These are phyloP conservation scores for Cercospora berteroae DNA, from an alignment of 2,329 filamentous ascomycete genomes.

Conservation along the genomic window DNA sequence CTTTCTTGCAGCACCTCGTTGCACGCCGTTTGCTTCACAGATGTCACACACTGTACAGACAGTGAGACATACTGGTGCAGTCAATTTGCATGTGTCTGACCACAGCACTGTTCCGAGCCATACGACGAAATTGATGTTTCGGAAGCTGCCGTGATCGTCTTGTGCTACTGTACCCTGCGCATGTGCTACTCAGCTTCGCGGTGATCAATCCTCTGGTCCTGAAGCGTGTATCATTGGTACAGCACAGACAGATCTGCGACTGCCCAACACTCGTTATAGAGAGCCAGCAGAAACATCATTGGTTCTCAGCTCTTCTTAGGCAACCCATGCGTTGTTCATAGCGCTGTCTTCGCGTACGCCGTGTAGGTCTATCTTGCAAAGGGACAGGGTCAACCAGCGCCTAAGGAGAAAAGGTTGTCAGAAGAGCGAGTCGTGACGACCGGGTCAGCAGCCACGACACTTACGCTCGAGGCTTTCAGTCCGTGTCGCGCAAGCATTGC, in stretches of 20 bases:
- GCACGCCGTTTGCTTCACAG: background rate
- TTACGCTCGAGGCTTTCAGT: background rate
- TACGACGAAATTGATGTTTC: background rate
- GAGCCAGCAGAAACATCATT: background rate
- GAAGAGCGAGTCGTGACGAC: background rate
- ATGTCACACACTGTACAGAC: background rate
- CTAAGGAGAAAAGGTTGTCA: background rate
- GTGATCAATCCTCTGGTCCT: background rate
- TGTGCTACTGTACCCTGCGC: background rate
- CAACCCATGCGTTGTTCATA: background rate
- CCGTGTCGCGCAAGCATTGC: background rate
- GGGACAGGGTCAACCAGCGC: background rate
- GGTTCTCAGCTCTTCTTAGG: background rate
- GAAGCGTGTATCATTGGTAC: background rate
- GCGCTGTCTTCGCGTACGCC: background rate
- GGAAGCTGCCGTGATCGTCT: background rate
- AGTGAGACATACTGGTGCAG: background rate
- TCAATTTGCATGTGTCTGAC: background rate
- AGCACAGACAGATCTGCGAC: background rate
- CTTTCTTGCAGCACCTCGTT: background rate
- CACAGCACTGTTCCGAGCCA: background rate
- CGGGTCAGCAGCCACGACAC: background rate
- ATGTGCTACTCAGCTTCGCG: background rate
- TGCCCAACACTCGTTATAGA: background rate
- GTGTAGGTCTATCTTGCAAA: background rate